Percentiles rank a stretch among this genome's conserved stretches.
These are phyloP conservation scores for Aspergillus heteromorphus DNA, from an alignment of 495 filamentous ascomycete genomes.

Conservation along the genomic window DNA sequence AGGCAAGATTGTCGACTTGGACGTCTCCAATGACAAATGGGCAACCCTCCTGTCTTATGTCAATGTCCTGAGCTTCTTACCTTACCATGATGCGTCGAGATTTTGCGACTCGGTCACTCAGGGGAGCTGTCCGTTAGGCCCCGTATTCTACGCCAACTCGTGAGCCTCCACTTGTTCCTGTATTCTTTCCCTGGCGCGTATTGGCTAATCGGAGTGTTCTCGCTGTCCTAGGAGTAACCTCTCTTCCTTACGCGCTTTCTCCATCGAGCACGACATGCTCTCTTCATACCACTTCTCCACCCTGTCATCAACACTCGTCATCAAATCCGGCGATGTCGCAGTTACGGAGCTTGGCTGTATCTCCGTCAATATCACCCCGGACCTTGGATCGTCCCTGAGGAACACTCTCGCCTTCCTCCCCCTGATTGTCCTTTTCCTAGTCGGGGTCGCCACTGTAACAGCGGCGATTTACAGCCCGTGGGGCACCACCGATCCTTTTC, in stretches of 20 bases:
- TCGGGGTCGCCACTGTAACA: conserved; percentile 73
- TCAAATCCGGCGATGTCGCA: conserved; percentile 65
- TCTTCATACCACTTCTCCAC: conserved; percentile 83
- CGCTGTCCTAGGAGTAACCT: conserved; percentile 39
- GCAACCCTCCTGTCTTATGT: conserved; percentile 67
- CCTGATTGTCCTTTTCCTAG: conserved; percentile 67
- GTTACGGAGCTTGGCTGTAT: conserved; percentile 71
- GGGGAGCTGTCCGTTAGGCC: conserved; percentile 67
- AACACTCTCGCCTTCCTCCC: conserved; percentile 74
- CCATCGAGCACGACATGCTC: conserved; percentile 68
- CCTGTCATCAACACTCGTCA: conserved; percentile 59
- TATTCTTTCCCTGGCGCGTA: neutral
- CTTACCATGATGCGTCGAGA: conserved; percentile 44
- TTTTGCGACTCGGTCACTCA: conserved; percentile 64
- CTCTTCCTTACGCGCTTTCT: conserved; percentile 60
- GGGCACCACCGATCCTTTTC: conserved; percentile 83
- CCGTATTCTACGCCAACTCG: conserved; percentile 59
- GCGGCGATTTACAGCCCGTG: conserved; percentile 89
- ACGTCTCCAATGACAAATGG: conserved; percentile 47
- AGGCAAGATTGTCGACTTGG: conserved; percentile 71
- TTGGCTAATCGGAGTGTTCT: neutral
- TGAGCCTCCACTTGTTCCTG: conserved; percentile 31
- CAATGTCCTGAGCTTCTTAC: conserved; percentile 67
- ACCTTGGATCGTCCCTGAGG: conserved; percentile 58
- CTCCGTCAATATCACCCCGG: conserved; percentile 73